Evolutionary conservation across 225 moss, liverwort and hornwort genomes (phyloP), one percentile per base, ranked within the genome.

Genomic region (Antitrichia curtipendula): DNA sequence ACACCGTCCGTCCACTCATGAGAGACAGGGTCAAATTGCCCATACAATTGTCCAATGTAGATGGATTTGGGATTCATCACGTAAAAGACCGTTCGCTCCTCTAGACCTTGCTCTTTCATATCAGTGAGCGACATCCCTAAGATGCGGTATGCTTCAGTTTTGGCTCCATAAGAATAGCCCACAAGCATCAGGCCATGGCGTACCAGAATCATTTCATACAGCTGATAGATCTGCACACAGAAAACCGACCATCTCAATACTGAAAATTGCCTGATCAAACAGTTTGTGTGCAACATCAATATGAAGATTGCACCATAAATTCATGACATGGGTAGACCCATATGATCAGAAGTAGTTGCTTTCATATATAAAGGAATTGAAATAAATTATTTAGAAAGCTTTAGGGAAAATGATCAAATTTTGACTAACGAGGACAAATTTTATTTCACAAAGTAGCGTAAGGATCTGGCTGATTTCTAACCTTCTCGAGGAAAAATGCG

Each of bases 31-130:
- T 96, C 96, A 77, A 95, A 96, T 8, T 96, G 95, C 38, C 95
- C 96, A 88, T 95, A 95, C 16, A 96, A 88, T 83, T 97, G 97
- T 68, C 97, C 96, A 86, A 97, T 96, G 81, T 96, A 97, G 82
- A 97, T 96, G 70, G 96, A 95, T 87, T 97, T 97, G 12, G 97
- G 97, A 87, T 97, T 97, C 90, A 97, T 94, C 63, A 97, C 96
- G 34, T 91, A 97, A 86, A 95, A 97, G 56, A 91, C 86, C 1
- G 95, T 97, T 53, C 63, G 89, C 69, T 94, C 91, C 68, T 96
- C 96, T 27, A 95, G 82, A 23, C 94, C 94, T 85, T 92, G 82
- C 75, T 93, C 91, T 84, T 96, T 91, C 93, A 97, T 94, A 64
- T 96, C 92, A 2, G 96, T 94, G 36, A 97, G 85, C 21, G 97